Evolutionary conservation across 345 rosid genomes (phyloP), one percentile per base, ranked within the genome.

Genomic region (Firmiana major): DNA sequence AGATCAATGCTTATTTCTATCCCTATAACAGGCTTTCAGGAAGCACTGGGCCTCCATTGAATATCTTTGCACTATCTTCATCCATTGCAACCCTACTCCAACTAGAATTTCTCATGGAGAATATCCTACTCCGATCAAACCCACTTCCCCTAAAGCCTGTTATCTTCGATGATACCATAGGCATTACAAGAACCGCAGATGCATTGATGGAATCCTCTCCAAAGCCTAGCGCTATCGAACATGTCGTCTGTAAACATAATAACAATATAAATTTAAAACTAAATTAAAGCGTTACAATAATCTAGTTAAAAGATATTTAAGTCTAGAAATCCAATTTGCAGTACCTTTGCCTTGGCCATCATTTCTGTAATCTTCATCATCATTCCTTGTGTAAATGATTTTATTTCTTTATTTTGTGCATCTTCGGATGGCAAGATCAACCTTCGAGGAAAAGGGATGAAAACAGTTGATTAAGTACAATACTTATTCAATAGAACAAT

Each of bases 131-230:
- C 57, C 97, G 80, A 78, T 96, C 97, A 12, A 93, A 74, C 24
- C 86, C 84, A 15, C 81, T 90, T 68, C 94, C 93, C 83, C 98
- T 87, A 67, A 93, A 96, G 45, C 97, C 98, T 53, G 95, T 93
- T 11, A 90, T 90, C 89, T 88, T 96, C 19, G 99, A 93, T 21
- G 98, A 96, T 58, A 96, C 90, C 98, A 96, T 96, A 19, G 98
- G 99, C 98, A 96, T 96, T 62, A 96, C 99, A 1, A 96, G 88
- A 74, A 93, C 79, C 8, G 99, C 98, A 6, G 99, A 93, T 76
- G 99, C 98, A n/a, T 90, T 93, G 69, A 96, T 93, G 0, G 99
- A 88, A 78, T 93, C 99, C 74, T 93, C 99, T 0, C 92, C 92
- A 22, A 93, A 86, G 63, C 98, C 97, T 45, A 93, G 85, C 6